These are phyloP conservation scores for Hymenoscyphus salicellus DNA, from an alignment of 2,329 filamentous ascomycete species.

Conservation along the genomic window DNA sequence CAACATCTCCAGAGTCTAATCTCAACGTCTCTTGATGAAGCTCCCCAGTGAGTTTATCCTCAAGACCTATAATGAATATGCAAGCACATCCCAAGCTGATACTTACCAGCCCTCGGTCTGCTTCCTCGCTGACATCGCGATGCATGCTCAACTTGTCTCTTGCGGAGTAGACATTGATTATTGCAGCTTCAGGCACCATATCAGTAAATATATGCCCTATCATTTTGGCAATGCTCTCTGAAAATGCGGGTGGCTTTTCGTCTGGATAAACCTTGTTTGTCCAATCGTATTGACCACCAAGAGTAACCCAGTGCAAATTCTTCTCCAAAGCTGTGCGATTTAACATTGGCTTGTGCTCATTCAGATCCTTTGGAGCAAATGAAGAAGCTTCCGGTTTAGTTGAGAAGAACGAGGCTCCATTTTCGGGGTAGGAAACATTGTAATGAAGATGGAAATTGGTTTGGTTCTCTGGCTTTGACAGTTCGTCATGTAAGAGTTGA, in stretches of 20 bases:
- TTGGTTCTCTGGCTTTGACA: constrained; percentile 69
- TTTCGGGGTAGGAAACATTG: constrained; percentile 58
- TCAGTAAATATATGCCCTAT: constrained; percentile 70
- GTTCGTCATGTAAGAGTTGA: constrained; percentile 72
- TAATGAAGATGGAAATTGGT: constrained; percentile 92
- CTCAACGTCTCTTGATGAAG: constrained; percentile 58
- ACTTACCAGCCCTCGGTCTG: constrained; percentile 74
- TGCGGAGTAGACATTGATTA: constrained; percentile 88
- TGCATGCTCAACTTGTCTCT: constrained; percentile 91
- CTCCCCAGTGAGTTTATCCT: constrained; percentile 17
- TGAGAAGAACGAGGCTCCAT: constrained; percentile 52
- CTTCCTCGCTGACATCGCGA: constrained; percentile 86
- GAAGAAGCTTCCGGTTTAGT: constrained; percentile 50
- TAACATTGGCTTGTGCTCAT: constrained; percentile 71
- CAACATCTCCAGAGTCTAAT: constrained; percentile 78
- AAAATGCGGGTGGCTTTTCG: constrained; percentile 67
- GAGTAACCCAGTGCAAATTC: constrained; percentile 87
- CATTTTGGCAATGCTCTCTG: constrained; percentile 66
- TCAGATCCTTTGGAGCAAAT: constrained; percentile 66
- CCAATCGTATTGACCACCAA: constrained; percentile 97
- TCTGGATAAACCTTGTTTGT: constrained; percentile 77
- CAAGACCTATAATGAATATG: constrained; percentile 77
- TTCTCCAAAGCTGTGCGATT: constrained; percentile 69
- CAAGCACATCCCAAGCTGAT: constrained; percentile 88
- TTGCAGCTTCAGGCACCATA: constrained; percentile 81